Percentiles rank a stretch among this genome's conserved stretches.
Conservation (phyloP, 176 grass and related monocot species). For the Paspalum vaginatum region DNA sequence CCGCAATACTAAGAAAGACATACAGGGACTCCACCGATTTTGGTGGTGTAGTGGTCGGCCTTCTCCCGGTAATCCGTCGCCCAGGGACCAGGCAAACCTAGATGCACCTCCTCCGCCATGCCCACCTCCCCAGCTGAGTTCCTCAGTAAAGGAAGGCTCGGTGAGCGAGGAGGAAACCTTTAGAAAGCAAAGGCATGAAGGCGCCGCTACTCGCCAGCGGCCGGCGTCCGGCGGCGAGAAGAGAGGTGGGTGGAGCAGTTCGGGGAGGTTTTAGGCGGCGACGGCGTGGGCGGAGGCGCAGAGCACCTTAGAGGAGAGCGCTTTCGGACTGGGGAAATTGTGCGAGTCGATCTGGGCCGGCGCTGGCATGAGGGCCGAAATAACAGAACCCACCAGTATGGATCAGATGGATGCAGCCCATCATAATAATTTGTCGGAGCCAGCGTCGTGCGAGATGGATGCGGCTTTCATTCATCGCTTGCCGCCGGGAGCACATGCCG, state of each 20-base stretch:
- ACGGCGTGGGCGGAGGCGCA: background rate
- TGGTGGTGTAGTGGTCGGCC: conserved; percentile 92
- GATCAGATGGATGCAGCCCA: background rate
- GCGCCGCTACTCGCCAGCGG: background rate
- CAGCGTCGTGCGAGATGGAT: too few relatives aligned
- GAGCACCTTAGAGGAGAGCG: too few relatives aligned
- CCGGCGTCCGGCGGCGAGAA: conserved; percentile 11
- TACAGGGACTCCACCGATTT: conserved; percentile 85
- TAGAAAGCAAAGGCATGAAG: background rate
- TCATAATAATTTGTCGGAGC: too few relatives aligned
- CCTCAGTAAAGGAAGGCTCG: background rate
- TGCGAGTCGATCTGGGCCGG: background rate
- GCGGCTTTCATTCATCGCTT: too few relatives aligned
- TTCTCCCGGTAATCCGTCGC: conserved; percentile 75
- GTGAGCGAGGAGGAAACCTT: background rate
- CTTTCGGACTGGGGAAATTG: background rate
- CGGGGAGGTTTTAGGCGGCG: background rate
- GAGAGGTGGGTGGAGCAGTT: background rate
- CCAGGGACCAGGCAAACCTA: conserved; percentile 86
- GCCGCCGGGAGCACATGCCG: too few relatives aligned
- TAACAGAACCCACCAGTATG: background rate
- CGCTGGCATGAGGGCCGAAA: background rate
- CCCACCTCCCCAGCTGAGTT: background rate
- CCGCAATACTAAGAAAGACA: background rate
- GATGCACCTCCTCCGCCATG: conserved; percentile 64